Evolutionary conservation across 2,329 filamentous ascomycete genomes (phyloP).

Genomic region (Paracorniculantispora psalliotae): DNA sequence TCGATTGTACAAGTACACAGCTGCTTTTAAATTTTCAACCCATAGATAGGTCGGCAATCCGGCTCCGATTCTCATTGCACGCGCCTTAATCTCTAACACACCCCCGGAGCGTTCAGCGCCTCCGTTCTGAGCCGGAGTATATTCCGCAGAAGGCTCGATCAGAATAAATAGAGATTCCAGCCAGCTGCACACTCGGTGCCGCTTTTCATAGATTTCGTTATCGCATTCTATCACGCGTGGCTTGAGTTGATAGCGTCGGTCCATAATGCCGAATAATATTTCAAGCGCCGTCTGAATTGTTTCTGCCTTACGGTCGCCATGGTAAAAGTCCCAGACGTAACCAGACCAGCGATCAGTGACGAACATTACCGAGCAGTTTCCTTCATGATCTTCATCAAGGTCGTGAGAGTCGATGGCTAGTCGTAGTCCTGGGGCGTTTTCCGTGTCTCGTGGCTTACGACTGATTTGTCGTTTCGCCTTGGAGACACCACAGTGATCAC

Average conservation of each 20-base stretch:
- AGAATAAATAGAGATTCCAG: not conserved
- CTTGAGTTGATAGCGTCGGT: not conserved
- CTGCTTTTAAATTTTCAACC: not conserved
- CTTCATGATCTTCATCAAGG: not conserved
- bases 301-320: not conserved
- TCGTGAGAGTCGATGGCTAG: not conserved
- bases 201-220: not conserved
- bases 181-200: not conserved
- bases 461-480: not conserved
- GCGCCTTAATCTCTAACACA: not conserved
- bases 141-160: not conserved
- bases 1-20: slow-evolving; percentile 1
- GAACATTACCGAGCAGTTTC: not conserved
- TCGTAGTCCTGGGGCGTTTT: too few relatives aligned
- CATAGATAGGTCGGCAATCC: not conserved
- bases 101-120: slow-evolving; percentile 1
- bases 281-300: too few relatives aligned
- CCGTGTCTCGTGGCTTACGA: not conserved
- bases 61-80: slow-evolving; percentile 1
- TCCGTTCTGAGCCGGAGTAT: slow-evolving; percentile 7
- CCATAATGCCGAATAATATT: not conserved
- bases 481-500: not conserved
- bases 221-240: not conserved
- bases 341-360: not conserved
- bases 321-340: not conserved